These are phyloP conservation scores for Penicillium cinerascens DNA, from an alignment of 495 filamentous ascomycete species.

Conservation along the genomic window DNA sequence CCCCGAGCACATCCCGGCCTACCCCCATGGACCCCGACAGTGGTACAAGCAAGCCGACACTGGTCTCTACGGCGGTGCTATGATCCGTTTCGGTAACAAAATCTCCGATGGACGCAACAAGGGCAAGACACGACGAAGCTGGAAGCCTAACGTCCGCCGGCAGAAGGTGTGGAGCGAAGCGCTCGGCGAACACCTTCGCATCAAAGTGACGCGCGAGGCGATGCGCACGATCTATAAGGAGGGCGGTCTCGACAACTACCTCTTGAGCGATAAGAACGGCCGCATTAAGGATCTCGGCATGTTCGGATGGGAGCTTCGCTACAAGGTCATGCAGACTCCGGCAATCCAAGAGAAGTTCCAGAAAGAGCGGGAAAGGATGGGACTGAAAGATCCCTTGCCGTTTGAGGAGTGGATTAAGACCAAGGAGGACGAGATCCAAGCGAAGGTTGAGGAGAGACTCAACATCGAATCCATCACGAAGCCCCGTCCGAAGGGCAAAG, in stretches of 20 bases:
- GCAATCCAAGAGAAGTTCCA: constrained; percentile 57
- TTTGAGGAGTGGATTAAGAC: constrained; percentile 41
- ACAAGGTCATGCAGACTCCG: constrained; percentile 75
- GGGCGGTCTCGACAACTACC: constrained; percentile 87
- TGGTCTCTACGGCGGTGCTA: constrained; percentile 75
- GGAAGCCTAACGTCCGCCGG: constrained; percentile 82
- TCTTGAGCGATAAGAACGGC: constrained; percentile 67
- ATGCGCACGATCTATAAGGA: constrained; percentile 82
- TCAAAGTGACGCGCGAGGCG: constrained; percentile 72
- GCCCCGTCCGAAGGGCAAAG: constrained; percentile 31
- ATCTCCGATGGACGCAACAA: constrained; percentile 69
- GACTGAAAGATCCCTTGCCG: constrained; percentile 40
- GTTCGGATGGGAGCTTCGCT: constrained; percentile 82
- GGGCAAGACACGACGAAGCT: constrained; percentile 78
- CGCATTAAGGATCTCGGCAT: constrained; percentile 82
- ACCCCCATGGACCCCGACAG: constrained; percentile 77
- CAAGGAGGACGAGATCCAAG: constrained; percentile 35
- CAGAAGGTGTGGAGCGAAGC: constrained; percentile 71
- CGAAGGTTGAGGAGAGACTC: constrained; percentile 30
- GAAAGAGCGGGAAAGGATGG: constrained; percentile 49
- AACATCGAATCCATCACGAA: constrained; percentile 39
- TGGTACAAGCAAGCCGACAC: constrained; percentile 85
- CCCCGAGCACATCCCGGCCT: constrained; percentile 58
- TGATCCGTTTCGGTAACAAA: constrained; percentile 88
- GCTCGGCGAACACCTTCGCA: constrained; percentile 60